A percentile compares a stretch with the other conserved stretches of the same genome.
phyloP scores from a whole-genome alignment of 441 rosid genomes.

The Erodium trifolium region DNA sequence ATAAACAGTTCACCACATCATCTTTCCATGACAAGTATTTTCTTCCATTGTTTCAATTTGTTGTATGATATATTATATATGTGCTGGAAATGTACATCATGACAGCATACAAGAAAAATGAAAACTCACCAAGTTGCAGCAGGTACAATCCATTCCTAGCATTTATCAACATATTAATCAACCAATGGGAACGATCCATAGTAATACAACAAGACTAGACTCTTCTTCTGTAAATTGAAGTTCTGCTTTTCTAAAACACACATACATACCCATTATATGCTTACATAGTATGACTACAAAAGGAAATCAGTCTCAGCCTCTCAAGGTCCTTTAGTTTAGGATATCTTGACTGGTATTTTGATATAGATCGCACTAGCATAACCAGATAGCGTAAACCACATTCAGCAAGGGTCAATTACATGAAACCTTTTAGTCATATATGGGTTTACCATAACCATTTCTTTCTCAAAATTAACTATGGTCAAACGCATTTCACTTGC shows the following conservation, averaged over 20 bases:
- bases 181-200: neutral
- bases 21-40: conserved; percentile 9
- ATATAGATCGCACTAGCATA: neutral
- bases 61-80: neutral
- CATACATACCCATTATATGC: neutral
- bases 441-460: neutral
- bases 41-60: conserved; percentile 3
- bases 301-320: neutral
- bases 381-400: neutral
- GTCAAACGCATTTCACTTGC: neutral
- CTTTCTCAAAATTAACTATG: neutral
- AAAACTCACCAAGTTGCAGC: conserved; percentile 6
- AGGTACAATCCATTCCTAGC: neutral
- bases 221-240: neutral
- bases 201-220: neutral
- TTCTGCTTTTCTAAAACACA: neutral
- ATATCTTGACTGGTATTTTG: neutral
- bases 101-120: neutral
- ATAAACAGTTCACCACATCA: conserved; percentile 1
- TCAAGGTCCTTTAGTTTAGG: neutral
- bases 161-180: neutral
- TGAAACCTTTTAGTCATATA: neutral
- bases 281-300: neutral
- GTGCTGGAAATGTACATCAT: neutral
- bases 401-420: neutral